phyloP scores from a whole-genome alignment of 768 basidiomycete genomes.

The Phaeotremella skinneri region DNA sequence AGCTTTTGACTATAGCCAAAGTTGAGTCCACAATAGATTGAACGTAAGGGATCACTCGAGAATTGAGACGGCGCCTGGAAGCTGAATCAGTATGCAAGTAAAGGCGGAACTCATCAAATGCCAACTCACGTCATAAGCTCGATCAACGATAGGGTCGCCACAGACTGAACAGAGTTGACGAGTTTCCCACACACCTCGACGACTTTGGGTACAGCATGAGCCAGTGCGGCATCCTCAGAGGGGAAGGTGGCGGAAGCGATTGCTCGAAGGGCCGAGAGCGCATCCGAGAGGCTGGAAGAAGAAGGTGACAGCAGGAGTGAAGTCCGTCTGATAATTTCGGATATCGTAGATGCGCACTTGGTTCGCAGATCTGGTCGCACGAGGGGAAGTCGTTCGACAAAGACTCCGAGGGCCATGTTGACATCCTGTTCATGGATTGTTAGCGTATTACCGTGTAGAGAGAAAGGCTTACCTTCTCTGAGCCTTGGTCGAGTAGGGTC shows the following conservation, averaged over 20 bases:
- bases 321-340: constrained; percentile 59
- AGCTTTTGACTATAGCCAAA: constrained; percentile 44
- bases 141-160: constrained; percentile 54
- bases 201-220: constrained; percentile 62
- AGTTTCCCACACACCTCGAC: constrained; percentile 49
- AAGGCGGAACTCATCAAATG: constrained; percentile 51
- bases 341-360: constrained; percentile 57
- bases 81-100: constrained; percentile 1
- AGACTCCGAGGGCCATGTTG: constrained; percentile 61
- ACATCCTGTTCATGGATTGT: constrained; percentile 15
- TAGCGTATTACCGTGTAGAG: constrained; percentile 3
- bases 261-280: constrained; percentile 63
- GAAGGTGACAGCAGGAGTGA: constrained; percentile 56
- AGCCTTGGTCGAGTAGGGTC: constrained; percentile 60
- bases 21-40: constrained; percentile 66
- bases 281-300: constrained; percentile 54
- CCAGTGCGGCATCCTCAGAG: constrained; percentile 67
- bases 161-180: constrained; percentile 2
- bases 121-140: constrained; percentile 61
- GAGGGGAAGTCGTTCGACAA: constrained; percentile 65
- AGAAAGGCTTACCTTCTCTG: constrained; percentile 56
- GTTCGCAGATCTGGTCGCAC: constrained; percentile 62
- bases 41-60: constrained; percentile 83
- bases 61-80: constrained; percentile 69
- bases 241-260: constrained; percentile 61